Evolutionary conservation across 441 rosid species (phyloP).

Genomic region (Eruca vesicaria): DNA sequence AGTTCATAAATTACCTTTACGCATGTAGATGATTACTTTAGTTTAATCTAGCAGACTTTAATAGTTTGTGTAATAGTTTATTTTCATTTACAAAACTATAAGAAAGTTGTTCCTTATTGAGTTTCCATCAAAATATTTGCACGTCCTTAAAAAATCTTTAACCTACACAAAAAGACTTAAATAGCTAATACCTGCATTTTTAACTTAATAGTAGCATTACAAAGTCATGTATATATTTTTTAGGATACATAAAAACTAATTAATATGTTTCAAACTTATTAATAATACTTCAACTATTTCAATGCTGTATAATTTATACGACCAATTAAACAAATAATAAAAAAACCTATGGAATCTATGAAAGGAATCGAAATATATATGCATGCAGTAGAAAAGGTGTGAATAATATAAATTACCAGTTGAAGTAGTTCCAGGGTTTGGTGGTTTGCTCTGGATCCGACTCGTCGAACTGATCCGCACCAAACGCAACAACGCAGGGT

Average conservation of each 20-base stretch:
- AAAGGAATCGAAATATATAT: neutral
- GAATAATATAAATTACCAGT: slow-evolving; percentile 43
- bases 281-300: slow-evolving; percentile 8
- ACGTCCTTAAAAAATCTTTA: neutral
- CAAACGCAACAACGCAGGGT: slow-evolving; percentile 93
- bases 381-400: neutral
- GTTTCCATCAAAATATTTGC: neutral
- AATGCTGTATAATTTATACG: neutral
- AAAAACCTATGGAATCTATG: slow-evolving; percentile 5
- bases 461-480: slow-evolving; percentile 95
- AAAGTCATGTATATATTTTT: slow-evolving; percentile 5
- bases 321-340: neutral
- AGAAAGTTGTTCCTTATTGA: neutral
- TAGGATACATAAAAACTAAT: neutral
- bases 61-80: too few relatives aligned
- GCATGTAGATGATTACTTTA: neutral
- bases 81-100: neutral
- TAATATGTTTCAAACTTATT: slow-evolving; percentile 1
- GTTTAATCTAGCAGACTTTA: neutral
- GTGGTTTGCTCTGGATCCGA: slow-evolving; percentile 73
- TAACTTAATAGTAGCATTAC: neutral
- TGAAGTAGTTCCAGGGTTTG: slow-evolving; percentile 86
- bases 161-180: neutral
- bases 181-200: neutral
- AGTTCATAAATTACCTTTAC: neutral